Base-by-base conservation (phyloP, 1,284 basidiomycete genomes). In the Austroboletus niveus region DNA sequence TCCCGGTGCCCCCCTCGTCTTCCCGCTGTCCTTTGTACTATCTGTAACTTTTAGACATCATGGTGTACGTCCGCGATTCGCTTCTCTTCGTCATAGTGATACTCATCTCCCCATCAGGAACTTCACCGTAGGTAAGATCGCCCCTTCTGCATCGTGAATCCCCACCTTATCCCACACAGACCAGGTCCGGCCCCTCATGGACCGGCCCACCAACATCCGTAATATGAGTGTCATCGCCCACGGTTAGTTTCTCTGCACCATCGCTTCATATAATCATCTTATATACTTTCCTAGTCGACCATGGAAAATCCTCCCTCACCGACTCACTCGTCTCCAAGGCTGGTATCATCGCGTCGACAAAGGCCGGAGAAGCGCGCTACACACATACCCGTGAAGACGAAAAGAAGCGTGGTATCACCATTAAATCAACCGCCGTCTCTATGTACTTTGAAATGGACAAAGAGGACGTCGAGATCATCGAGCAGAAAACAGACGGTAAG, bases 321-420 rank as follows among this genome's bases (percentile, higher is more conserved):
- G 97, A 99, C 76, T 98, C 97, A 48, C 83, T 99, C 52, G 95
- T 99, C 68, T 96, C 96, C 63, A 99, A 99, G 82, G 97, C 97
- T 60, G 97, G 97, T 87, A 99, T 99, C 73, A 98, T 99, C 69
- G 96, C 97, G 63, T 78, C 81, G 52, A 78, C 93, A 69, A 98
- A 97, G 75, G 94, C 97, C 60, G 96, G 95, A 75, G 95, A 98
- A 61, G 84, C 92, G 83, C 94, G 97, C 64, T 98, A 96, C 74
- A 99, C 93, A 61, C 96, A 99, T 77, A 99, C 96, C 64, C 79
- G 96, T 82, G 86, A 92, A 40, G 97, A 99, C 72, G 97, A 99
- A 80, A 98, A 98, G 74, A 96, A 99, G 75, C 95, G 97, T 79
- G 97, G 97, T 84, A 99, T 99, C 69, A 99, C 97, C 55, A 99